Percentiles rank a stretch among this genome's conserved stretches.
Conservation (phyloP, 2,329 filamentous ascomycete species). For the Cladosporium sphaerospermum region DNA sequence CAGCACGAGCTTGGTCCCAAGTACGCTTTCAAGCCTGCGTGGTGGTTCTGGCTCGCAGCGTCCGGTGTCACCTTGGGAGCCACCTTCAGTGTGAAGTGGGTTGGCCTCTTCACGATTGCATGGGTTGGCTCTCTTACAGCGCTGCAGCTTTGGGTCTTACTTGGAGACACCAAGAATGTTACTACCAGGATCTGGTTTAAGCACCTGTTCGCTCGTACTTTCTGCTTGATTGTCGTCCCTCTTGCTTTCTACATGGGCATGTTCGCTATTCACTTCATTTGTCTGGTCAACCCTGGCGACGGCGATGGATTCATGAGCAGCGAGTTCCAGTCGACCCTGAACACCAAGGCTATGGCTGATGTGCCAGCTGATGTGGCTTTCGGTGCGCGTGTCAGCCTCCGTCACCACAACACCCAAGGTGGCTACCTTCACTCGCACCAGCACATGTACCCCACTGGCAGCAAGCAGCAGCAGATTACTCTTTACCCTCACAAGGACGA, state of each 20-base stretch:
- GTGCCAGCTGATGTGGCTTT: slow-evolving; percentile 87
- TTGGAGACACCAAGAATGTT: slow-evolving; percentile 82
- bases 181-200: slow-evolving; percentile 81
- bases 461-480: slow-evolving; percentile 97
- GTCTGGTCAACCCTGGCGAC: slow-evolving; percentile 88
- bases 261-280: slow-evolving; percentile 95
- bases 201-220: slow-evolving; percentile 83
- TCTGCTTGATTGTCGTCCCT: slow-evolving; percentile 88
- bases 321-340: slow-evolving; percentile 95
- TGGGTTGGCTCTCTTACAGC: slow-evolving; percentile 92
- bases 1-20: slow-evolving; percentile 88
- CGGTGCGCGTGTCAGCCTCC: slow-evolving; percentile 77
- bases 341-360: slow-evolving; percentile 93
- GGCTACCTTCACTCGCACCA: slow-evolving; percentile 95
- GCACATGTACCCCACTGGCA: slow-evolving; percentile 95
- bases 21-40: slow-evolving; percentile 79
- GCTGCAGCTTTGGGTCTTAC: slow-evolving; percentile 88
- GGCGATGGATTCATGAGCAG: slow-evolving; percentile 99
- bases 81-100: slow-evolving; percentile 96
- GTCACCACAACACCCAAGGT: slow-evolving; percentile 95
- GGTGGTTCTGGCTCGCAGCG: slow-evolving; percentile 96
- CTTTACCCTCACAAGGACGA: slow-evolving; percentile 98
- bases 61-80: slow-evolving; percentile 83
- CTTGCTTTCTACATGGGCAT: slow-evolving; percentile 88
- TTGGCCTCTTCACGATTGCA: slow-evolving; percentile 95